Evolutionary conservation across 176 grass and related monocot species (phyloP).

Genomic region (Phoenix roebelenii): DNA sequence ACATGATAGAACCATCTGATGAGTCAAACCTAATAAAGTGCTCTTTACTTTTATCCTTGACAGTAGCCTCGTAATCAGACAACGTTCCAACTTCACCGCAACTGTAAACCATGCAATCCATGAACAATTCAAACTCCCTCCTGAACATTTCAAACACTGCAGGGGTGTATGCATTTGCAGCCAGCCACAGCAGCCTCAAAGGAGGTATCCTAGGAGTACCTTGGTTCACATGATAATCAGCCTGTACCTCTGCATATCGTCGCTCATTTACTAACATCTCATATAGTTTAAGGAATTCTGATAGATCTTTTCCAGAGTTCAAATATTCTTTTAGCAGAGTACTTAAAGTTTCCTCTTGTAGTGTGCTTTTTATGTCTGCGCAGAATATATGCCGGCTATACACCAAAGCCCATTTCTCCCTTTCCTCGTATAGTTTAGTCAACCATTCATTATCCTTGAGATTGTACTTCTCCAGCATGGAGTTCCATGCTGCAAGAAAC

Average conservation of each 20-base stretch:
- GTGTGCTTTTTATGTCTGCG: conserved; percentile 50
- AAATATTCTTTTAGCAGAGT: conserved; percentile 34
- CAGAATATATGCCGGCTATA: conserved; percentile 44
- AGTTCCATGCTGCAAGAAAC: conserved; percentile 59
- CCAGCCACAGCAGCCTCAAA: conserved; percentile 63
- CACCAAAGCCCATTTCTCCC: conserved; percentile 63
- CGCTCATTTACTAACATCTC: conserved; percentile 46
- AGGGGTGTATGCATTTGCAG: conserved; percentile 67
- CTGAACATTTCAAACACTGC: conserved; percentile 48
- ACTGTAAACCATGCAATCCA: conserved; percentile 54
- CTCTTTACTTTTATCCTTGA: conserved; percentile 62
- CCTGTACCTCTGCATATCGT: conserved; percentile 54
- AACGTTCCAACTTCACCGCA: conserved; percentile 57
- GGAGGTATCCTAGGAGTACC: conserved; percentile 37
- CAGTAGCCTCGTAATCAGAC: conserved; percentile 51
- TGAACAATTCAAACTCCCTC: conserved; percentile 59
- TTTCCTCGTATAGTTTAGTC: conserved; percentile 55
- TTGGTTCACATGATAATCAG: conserved; percentile 67
- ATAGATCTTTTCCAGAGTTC: conserved; percentile 39
- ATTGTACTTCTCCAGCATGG: conserved; percentile 60
- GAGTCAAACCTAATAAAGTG: conserved; percentile 68
- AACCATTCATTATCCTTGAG: conserved; percentile 60
- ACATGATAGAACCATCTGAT: conserved; percentile 48
- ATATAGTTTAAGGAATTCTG: conserved; percentile 35
- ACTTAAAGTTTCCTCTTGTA: conserved; percentile 48